Conservation (phyloP, 768 basidiomycete species). For the Pleurotus tuber-regium region DNA sequence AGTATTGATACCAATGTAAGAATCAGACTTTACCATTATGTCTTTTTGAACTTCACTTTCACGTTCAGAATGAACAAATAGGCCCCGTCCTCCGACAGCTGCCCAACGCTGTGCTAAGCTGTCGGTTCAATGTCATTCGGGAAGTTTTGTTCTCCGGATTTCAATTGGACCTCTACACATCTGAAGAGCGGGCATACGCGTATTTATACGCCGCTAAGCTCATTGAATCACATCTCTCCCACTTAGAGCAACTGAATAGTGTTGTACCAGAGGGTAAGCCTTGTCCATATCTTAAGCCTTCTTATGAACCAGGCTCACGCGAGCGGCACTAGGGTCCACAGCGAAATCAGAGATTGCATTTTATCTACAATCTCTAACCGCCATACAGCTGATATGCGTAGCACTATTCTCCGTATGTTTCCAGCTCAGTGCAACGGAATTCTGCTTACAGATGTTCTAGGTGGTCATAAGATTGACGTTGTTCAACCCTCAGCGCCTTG, state of each 20-base stretch:
- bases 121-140: slow-evolving; percentile 57
- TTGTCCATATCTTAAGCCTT: not conserved
- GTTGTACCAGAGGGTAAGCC: slow-evolving; percentile 37
- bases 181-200: slow-evolving; percentile 67
- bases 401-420: slow-evolving; percentile 53
- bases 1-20: slow-evolving; percentile 29
- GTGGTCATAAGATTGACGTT: slow-evolving; percentile 46
- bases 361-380: slow-evolving; percentile 50
- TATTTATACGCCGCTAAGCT: slow-evolving; percentile 72
- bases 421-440: not conserved
- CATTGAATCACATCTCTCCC: slow-evolving; percentile 52
- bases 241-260: slow-evolving; percentile 45
- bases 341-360: slow-evolving; percentile 46
- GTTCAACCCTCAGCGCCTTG: slow-evolving; percentile 47
- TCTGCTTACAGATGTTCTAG: slow-evolving; percentile 26
- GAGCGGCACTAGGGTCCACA: slow-evolving; percentile 29
- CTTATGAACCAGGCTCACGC: not conserved
- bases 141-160: slow-evolving; percentile 76
- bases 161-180: slow-evolving; percentile 69
- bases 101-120: slow-evolving; percentile 48
- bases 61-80: slow-evolving; percentile 21
- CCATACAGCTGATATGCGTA: slow-evolving; percentile 52
- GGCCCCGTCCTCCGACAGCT: slow-evolving; percentile 37
- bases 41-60: not conserved
- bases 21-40: not conserved